These are phyloP conservation scores for Prunus padus DNA, from an alignment of 306 rosid genomes.

Conservation along the genomic window DNA sequence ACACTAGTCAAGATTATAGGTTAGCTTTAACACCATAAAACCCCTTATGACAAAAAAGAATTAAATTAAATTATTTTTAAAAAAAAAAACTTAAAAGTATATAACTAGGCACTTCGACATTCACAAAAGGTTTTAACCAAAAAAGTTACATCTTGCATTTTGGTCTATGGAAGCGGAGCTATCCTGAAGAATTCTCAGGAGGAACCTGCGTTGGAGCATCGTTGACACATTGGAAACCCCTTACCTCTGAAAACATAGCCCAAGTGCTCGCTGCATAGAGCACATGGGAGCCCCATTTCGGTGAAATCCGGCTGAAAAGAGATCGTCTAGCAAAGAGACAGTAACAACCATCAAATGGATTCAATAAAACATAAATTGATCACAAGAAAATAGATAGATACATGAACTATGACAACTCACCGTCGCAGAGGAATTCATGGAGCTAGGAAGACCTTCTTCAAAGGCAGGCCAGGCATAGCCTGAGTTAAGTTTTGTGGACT, in stretches of 20 bases:
- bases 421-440: slow-evolving; percentile 42
- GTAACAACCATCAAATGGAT: background rate
- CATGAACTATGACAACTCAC: background rate
- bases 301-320: background rate
- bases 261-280: background rate
- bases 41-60: too few species aligned
- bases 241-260: slow-evolving; percentile 2
- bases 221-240: background rate
- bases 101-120: background rate
- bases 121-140: background rate
- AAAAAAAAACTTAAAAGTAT: background rate
- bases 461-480: slow-evolving; percentile 65
- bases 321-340: background rate
- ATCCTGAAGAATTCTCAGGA: background rate
- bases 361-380: background rate
- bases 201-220: background rate
- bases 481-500: slow-evolving; percentile 59
- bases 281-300: background rate
- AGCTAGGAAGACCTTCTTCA: slow-evolving; percentile 49
- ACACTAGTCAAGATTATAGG: too few species aligned
- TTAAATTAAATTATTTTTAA: too few species aligned
- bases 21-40: too few species aligned
- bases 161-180: background rate
- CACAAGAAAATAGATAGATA: background rate
- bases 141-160: background rate